phyloP scores from a whole-genome alignment of 1,139 yeast species.

The Saccharomyces pastorianus region DNA sequence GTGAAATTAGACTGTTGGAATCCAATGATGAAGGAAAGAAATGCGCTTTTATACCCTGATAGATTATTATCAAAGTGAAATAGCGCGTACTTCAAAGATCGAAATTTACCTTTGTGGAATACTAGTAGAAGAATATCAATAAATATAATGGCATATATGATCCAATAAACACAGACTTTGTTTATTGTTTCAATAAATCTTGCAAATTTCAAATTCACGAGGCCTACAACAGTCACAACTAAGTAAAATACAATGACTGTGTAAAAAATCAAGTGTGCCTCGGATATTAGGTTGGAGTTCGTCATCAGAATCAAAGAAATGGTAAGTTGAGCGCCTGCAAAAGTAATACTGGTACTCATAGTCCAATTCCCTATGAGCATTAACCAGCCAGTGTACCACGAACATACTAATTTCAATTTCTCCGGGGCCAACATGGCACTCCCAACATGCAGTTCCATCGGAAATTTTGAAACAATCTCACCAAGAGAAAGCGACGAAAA shows the following conservation, averaged over 20 bases:
- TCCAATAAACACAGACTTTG: slow-evolving; percentile 63
- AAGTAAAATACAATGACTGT: slow-evolving; percentile 50
- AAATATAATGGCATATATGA: slow-evolving; percentile 59
- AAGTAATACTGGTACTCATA: slow-evolving; percentile 62
- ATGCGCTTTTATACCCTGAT: slow-evolving; percentile 60
- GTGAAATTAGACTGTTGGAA: slow-evolving; percentile 74
- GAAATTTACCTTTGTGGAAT: slow-evolving; percentile 50
- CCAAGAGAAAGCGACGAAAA: slow-evolving; percentile 60
- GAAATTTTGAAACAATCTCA: slow-evolving; percentile 66
- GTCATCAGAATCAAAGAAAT: slow-evolving; percentile 56
- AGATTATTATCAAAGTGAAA: slow-evolving; percentile 64
- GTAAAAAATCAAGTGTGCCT: slow-evolving; percentile 43
- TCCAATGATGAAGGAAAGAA: slow-evolving; percentile 62
- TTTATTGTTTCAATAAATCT: slow-evolving; percentile 54
- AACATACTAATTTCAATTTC: slow-evolving; percentile 44
- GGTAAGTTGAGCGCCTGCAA: slow-evolving; percentile 67
- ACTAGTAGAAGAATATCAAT: slow-evolving; percentile 56
- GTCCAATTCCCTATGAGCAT: slow-evolving; percentile 69
- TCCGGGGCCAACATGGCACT: slow-evolving; percentile 61
- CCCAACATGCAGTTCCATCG: slow-evolving; percentile 69
- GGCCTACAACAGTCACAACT: slow-evolving; percentile 51
- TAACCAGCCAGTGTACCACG: slow-evolving; percentile 77
- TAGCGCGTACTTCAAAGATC: slow-evolving; percentile 51
- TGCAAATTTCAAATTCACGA: slow-evolving; percentile 54
- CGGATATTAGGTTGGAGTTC: slow-evolving; percentile 42